Evolutionary conservation across 139 green algal genomes (phyloP).

Genomic region (Closterium sp.): DNA sequence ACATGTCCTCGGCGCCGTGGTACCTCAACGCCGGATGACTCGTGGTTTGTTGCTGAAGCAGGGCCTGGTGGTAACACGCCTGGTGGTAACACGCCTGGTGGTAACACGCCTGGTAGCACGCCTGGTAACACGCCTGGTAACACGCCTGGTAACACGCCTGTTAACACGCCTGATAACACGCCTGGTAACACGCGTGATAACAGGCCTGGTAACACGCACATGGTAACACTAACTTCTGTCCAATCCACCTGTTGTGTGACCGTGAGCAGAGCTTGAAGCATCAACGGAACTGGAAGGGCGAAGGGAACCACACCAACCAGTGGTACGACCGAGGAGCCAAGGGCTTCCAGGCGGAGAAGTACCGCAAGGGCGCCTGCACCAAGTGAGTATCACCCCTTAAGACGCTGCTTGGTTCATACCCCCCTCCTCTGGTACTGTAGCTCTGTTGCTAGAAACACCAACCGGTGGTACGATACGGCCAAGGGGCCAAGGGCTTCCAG

Average conservation of each 20-base stretch:
- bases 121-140: no score
- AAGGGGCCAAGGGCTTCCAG: constrained; percentile 87
- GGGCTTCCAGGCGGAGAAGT: constrained; percentile 91
- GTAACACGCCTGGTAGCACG: no score
- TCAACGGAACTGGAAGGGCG: constrained; percentile 91
- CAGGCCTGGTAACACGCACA: no score
- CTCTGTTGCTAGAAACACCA: constrained; percentile 83
- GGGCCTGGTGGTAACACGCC: no score
- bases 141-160: no score
- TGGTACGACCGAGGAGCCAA: constrained; percentile 95
- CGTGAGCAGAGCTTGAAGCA: constrained; percentile 85
- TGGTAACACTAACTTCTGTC: no score
- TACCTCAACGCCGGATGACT: constrained; percentile 32
- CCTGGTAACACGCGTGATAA: no score
- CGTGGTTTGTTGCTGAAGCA: no score
- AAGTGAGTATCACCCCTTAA: constrained; percentile 67
- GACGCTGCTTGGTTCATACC: background rate
- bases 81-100: no score
- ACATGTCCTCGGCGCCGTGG: no score
- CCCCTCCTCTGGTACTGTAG: constrained; percentile 83
- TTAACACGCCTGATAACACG: no score
- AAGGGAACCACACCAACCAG: constrained; percentile 45
- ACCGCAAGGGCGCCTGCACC: constrained; percentile 91
- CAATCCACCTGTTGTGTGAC: no score
- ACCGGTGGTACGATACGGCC: constrained; percentile 92